Base-by-base conservation (phyloP, 345 rosid genomes). In the Rhodomyrtus tomentosa region DNA sequence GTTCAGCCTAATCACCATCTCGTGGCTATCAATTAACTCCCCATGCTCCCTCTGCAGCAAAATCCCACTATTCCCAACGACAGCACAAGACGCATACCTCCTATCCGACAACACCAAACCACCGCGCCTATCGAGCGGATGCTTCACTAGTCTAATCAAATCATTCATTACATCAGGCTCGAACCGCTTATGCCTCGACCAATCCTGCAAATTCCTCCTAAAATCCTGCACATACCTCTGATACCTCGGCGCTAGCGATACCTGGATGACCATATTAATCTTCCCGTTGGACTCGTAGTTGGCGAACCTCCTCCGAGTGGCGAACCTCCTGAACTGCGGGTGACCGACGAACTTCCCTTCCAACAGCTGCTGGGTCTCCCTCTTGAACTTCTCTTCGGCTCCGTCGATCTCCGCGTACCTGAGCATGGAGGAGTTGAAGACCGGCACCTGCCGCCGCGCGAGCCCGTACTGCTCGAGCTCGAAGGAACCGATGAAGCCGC, bases 51-150 rank as follows among this genome's bases (percentile, higher is more conserved):
- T 88, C 29, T 88, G 88, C 80, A 96, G 84, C 90, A 96, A 88
- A 72, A 94, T 94, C 50, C 99, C 99, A 83, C 98, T 95, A 55
- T 96, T 96, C 20, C 99, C 99, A 58, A 95, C 97, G 6, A 96
- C 95, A 11, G 99, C 99, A 88, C 98, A 96, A 68, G 99, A 93
- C 18, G 82, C 83, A 59, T 93, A 96, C 83, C 89, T 88, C 83
- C 53, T 32, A 85, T 89, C 92, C 13, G 89, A 83, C n/a, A 73
- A 83, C 53, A 38, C 59, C 49, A 83, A 68, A 4, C 92, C 95
- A 85, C 87, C 87, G 76, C 87, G 92, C 85, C 59, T 84, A 84
- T 93, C 96, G 51, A 96, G 88, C 18, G 90, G 94, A 80, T 56
- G 88, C 91, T 93, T 96, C 50, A 95, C 86, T 58, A 90, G 84